A percentile compares a stretch with the other conserved stretches of the same genome.
Conservation (phyloP, 139 green algal genomes). For the Astrephomene gubernaculifera region DNA sequence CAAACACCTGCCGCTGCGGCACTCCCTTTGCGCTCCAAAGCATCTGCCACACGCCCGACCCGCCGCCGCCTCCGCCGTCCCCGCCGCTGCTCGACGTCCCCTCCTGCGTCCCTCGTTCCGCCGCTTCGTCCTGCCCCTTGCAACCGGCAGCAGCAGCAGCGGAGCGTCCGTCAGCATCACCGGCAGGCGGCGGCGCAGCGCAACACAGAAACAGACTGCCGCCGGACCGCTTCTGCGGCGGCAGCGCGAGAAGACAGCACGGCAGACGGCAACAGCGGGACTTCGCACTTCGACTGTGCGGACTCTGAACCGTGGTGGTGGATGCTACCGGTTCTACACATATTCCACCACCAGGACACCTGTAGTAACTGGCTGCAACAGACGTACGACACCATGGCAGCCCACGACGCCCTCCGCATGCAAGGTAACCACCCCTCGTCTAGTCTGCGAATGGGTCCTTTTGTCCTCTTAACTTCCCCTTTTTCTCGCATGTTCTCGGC, state of each 20-base stretch:
- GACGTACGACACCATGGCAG: no score
- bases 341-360: no score
- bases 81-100: slow-evolving; percentile 13
- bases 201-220: slow-evolving; percentile 31
- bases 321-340: no score
- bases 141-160: slow-evolving; percentile 1
- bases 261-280: not conserved
- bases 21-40: slow-evolving; percentile 45
- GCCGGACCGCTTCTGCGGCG: slow-evolving; percentile 13
- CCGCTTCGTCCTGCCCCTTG: slow-evolving; percentile 41
- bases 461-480: no score
- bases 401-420: no score
- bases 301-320: no score
- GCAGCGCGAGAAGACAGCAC: not conserved
- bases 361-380: no score
- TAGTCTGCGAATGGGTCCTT: no score
- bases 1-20: slow-evolving; percentile 44
- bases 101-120: not conserved
- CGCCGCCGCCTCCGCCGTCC: no score
- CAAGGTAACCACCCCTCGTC: no score
- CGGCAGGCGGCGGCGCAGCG: not conserved
- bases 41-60: slow-evolving; percentile 47
- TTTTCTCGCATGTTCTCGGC: no score
- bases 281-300: not conserved
- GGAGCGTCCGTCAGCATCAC: slow-evolving; percentile 7